Evolutionary conservation across 1,139 yeast genomes (phyloP).

Genomic region (Saccharomyces hybrid): DNA sequence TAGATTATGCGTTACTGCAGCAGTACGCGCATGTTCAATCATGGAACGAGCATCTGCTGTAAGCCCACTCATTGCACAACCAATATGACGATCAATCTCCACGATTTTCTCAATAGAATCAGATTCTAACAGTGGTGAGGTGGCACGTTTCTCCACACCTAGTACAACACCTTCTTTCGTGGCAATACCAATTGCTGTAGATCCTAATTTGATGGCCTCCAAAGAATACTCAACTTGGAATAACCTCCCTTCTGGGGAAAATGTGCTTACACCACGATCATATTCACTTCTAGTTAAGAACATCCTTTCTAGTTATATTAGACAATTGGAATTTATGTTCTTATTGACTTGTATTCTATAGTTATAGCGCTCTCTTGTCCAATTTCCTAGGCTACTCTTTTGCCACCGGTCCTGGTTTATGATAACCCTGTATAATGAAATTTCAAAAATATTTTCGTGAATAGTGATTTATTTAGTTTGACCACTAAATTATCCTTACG

Average conservation of each 20-base stretch:
- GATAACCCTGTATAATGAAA: not conserved
- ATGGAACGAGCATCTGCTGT: slow-evolving; percentile 98
- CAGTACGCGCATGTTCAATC: slow-evolving; percentile 96
- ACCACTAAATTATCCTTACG: too few relatives aligned
- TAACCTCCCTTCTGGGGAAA: slow-evolving; percentile 96
- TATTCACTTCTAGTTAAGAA: slow-evolving; percentile 97
- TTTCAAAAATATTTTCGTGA: not conserved
- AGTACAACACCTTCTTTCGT: slow-evolving; percentile 95
- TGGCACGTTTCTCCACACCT: slow-evolving; percentile 95
- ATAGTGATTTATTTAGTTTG: not conserved
- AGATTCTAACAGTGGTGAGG: slow-evolving; percentile 83
- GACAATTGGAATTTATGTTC: not conserved
- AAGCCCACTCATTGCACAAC: slow-evolving; percentile 97
- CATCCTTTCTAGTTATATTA: slow-evolving; percentile 38
- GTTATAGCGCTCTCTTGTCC: not conserved
- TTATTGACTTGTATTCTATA: not conserved
- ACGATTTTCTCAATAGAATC: slow-evolving; percentile 93
- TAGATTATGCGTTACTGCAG: slow-evolving; percentile 80
- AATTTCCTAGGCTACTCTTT: not conserved
- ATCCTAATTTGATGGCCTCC: slow-evolving; percentile 89
- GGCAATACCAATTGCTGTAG: slow-evolving; percentile 95
- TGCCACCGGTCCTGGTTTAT: not conserved
- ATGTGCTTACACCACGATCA: slow-evolving; percentile 97
- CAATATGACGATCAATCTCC: slow-evolving; percentile 88
- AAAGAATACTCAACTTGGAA: slow-evolving; percentile 97